Conservation (phyloP, 164 flowering plant genomes). For the Warburgia ugandensis region DNA sequence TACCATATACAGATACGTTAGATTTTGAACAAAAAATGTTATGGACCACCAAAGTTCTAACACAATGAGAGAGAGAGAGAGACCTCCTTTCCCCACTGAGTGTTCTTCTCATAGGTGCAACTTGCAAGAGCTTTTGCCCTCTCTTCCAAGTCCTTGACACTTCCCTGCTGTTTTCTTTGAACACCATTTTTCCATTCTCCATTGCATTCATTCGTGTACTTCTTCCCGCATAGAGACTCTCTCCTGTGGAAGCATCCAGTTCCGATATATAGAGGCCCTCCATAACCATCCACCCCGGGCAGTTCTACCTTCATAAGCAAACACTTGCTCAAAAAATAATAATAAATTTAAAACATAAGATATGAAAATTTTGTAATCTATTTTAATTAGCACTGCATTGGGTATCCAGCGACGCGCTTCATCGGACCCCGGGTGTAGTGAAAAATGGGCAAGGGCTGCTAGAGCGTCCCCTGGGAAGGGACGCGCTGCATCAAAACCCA, state of each 20-base stretch:
- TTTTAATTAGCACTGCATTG: no score
- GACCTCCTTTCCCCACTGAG: slow-evolving; percentile 40
- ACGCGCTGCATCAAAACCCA: no score
- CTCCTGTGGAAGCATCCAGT: slow-evolving; percentile 40
- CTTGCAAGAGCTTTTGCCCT: slow-evolving; percentile 22
- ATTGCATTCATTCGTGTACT: slow-evolving; percentile 10
- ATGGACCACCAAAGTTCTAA: background rate
- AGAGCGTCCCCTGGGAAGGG: no score
- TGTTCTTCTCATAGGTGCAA: slow-evolving; percentile 24
- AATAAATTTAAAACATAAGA: no score
- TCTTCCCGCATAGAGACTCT: slow-evolving; percentile 22
- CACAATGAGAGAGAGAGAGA: slow-evolving; percentile 9
- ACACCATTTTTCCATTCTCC: slow-evolving; percentile 9
- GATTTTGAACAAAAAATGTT: no score
- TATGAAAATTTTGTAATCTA: no score
- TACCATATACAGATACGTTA: no score
- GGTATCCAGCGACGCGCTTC: no score
- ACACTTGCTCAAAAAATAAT: no score
- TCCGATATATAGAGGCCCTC: slow-evolving; percentile 29
- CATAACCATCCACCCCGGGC: slow-evolving; percentile 22
- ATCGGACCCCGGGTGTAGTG: no score
- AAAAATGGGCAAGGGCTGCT: no score
- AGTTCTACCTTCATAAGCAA: slow-evolving; percentile 16
- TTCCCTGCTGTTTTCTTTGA: slow-evolving; percentile 9
- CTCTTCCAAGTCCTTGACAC: slow-evolving; percentile 15